Evolutionary conservation across 352 stramenopile genomes (phyloP), one percentile per base, ranked within the genome.

Genomic region (Phytophthora pisi): DNA sequence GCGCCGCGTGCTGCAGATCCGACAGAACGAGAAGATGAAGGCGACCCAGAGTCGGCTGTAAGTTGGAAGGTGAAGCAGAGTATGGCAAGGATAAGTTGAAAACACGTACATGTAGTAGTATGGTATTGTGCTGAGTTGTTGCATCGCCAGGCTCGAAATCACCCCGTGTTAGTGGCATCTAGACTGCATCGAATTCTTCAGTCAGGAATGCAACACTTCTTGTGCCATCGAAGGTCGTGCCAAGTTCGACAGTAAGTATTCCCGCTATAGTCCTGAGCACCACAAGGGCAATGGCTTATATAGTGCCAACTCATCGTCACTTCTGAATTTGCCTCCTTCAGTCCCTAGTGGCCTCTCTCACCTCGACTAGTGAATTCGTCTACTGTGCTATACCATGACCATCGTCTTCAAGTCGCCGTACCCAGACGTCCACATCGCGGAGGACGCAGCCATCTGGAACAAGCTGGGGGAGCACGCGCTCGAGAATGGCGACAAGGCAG

Each of bases 1-100:
- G 11, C 81, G 95, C 45, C 77, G 94, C 10, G 69, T 96, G 45
- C 69, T 98, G 23, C 79, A 90, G 45, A 66, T 66, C 30, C 61
- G 58, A 31, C 72, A 79, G 47, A 70, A 80, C n/a, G 69, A 70
- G 18, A 77, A 70, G 50, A 57, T 78, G 30, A 75, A 75, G 57
- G 18, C 38, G n/a, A 53, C 23, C 18, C 61, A 64, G 23, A 75
- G 67, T 75, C 67, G 67, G 51, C 52, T 75, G 28, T 75, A 71
- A 60, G 56, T 46, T 51, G 20, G 20, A 20, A 20, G 20, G 20
- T 36, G 20, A 18, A 42, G 7, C 2, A 40, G 3, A 9, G 51
- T 40, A 40, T n/a, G 11, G 36, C 16, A 42, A n/a, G 20, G 20
- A 20, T 20, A 42, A n/a, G 36, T 61, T 31, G 24, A 24, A 38